Base-by-base conservation (phyloP, 805 yeast genomes). In the Sugiyamaella boreocaroliniensis region DNA sequence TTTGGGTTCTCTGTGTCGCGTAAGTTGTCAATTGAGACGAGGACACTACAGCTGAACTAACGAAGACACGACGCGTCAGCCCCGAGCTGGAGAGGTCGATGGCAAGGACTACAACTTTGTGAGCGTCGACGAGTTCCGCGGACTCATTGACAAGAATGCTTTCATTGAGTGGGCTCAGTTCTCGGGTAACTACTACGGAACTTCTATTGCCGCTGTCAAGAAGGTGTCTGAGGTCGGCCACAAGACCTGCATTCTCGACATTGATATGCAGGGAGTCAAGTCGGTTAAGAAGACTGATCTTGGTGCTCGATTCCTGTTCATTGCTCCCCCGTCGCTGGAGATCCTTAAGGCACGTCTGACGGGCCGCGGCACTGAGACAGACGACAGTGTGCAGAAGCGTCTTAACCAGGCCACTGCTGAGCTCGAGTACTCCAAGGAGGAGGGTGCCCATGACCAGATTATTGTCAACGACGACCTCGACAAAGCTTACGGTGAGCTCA, bases 201-300 rank as follows among this genome's bases (percentile, higher is more conserved):
- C 99, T 48, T 77, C 96, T 46, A 76, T 89, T 63, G 84, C 81
- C 65, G 84, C 96, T 29, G 97, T 93, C 45, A 78, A 86, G 61
- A 84, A 83, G 58, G 90, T 86, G 45, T 69, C 76, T 32, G 59
- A 59, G 29, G 70, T 71, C 49, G 68, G 76, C 55, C 86, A 89
- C 62, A 81, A 78, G 69, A 84, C 83, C 50, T 93, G 98, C 75
- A 83, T 93, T 57, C 77, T 93, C 67, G 99, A 93, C 71, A 93
- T 93, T 60, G 99, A 93, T 78, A 90, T 92, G 97, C 98, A 93
- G 74, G 99, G 99, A 60, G 99, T 93, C 64, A 85, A 86, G 73
- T 78, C 89, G 22, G 97, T 93, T 59, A 93, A 93, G 73, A 72
- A 80, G 51, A 81, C 96, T 15, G 80, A 80, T 60, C 76, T 93